A percentile compares a stretch with the other conserved stretches of the same genome.
phyloP scores from a whole-genome alignment of 129 eudicot genomes.

The Tagetes erecta region DNA sequence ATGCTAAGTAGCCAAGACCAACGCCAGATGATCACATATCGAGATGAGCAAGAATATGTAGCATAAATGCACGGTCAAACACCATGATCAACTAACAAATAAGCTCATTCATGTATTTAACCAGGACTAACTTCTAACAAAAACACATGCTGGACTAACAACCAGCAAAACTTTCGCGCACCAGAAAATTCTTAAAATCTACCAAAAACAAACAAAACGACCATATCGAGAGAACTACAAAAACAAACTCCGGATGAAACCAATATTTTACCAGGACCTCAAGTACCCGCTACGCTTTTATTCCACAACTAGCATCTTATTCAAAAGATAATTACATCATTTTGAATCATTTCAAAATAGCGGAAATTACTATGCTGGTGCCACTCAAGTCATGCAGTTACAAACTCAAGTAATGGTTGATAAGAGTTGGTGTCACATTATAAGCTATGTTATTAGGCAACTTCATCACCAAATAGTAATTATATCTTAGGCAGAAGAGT shows the following conservation, averaged over 20 bases:
- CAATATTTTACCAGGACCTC: not conserved
- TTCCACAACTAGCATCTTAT: conserved; percentile 20
- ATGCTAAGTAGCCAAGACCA: no score
- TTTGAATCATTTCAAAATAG: conserved; percentile 19
- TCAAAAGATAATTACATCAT: conserved; percentile 17
- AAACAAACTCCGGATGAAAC: not conserved
- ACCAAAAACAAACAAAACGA: not conserved
- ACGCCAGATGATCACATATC: no score
- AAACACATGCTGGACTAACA: no score
- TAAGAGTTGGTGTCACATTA: conserved; percentile 19
- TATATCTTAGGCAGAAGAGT: conserved; percentile 73
- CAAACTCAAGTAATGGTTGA: conserved; percentile 19
- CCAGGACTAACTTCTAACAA: no score
- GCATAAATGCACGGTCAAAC: no score
- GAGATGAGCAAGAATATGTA: no score
- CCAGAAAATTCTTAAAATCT: not conserved
- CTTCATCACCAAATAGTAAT: conserved; percentile 4
- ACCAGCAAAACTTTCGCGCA: no score
- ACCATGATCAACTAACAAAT: no score
- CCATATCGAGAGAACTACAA: no score
- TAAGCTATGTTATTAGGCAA: conserved; percentile 23
- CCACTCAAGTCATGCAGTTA: conserved; percentile 16
- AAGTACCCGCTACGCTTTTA: not conserved
- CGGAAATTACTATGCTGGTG: conserved; percentile 20
- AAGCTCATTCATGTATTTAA: no score